phyloP scores from a whole-genome alignment of 805 yeast genomes.

The Teunomyces barrocoloradensis region DNA sequence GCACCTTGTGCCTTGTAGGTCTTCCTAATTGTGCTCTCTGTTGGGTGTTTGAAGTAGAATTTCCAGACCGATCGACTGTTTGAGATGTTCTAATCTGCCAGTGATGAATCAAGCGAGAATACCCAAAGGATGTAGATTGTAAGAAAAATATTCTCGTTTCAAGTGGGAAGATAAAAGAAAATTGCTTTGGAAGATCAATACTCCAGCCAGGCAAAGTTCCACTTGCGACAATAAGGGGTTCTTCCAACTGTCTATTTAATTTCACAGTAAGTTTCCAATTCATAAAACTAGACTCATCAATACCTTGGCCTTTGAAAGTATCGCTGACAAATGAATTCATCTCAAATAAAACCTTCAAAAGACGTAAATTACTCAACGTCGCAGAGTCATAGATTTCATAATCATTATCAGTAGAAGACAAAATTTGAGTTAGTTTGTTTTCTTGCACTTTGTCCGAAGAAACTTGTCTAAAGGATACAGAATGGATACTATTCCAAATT shows the following conservation, averaged over 20 bases:
- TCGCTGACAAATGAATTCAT: constrained; percentile 31
- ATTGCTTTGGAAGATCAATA: constrained; percentile 64
- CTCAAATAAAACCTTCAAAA: constrained; percentile 48
- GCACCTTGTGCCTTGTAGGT: constrained; percentile 72
- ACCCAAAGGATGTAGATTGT: constrained; percentile 88
- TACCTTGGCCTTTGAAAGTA: constrained; percentile 10
- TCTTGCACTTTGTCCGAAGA: constrained; percentile 9
- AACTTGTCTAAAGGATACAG: constrained; percentile 44
- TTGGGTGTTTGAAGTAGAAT: constrained; percentile 7
- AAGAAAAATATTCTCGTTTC: constrained; percentile 75
- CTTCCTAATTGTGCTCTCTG: constrained; percentile 60
- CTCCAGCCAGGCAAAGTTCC: constrained; percentile 87
- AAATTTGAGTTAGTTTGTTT: constrained; percentile 7
- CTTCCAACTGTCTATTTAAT: constrained; percentile 82
- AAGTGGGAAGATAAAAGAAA: constrained; percentile 81
- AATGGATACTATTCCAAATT: constrained; percentile 61
- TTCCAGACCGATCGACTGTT: constrained; percentile 32
- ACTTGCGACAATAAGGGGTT: constrained; percentile 82
- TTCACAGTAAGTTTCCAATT: constrained; percentile 85
- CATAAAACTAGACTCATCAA: constrained; percentile 42
- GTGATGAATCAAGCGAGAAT: constrained; percentile 72
- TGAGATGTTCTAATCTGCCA: constrained; percentile 59
- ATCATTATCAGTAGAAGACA: constrained; percentile 14
- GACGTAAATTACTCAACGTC: constrained; percentile 41
- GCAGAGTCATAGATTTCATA: constrained; percentile 22